A percentile compares a stretch with the other conserved stretches of the same genome.
Evolutionary conservation across 1,284 basidiomycete species (phyloP).

Genomic region (Apiotrichum domesticum): DNA sequence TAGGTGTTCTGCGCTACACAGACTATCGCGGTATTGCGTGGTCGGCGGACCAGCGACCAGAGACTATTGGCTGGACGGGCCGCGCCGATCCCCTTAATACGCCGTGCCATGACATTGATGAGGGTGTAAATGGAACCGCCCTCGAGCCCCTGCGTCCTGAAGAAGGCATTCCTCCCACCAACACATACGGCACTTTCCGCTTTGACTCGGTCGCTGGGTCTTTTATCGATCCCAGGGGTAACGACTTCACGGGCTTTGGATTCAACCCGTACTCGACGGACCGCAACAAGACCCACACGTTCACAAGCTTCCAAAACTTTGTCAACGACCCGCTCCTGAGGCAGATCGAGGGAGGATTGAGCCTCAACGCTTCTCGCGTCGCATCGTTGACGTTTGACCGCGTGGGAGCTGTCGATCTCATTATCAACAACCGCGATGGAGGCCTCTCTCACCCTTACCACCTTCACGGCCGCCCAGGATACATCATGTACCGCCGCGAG

Average conservation of each 20-base stretch:
- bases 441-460: conserved; percentile 41
- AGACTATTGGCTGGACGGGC: not conserved
- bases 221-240: conserved; percentile 15
- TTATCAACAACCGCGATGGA: conserved; percentile 33
- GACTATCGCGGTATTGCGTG: conserved; percentile 1
- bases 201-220: conserved; percentile 23
- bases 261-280: conserved; percentile 15
- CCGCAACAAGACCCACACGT: conserved; percentile 24
- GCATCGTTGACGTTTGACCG: conserved; percentile 24
- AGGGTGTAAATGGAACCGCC: conserved; percentile 1
- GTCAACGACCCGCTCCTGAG: conserved; percentile 6
- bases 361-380: not conserved
- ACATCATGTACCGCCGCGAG: conserved; percentile 35
- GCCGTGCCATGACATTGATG: conserved; percentile 24
- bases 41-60: not conserved
- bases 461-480: conserved; percentile 28
- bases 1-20: conserved; percentile 24
- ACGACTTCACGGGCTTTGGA: conserved; percentile 16
- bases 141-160: conserved; percentile 23
- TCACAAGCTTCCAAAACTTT: conserved; percentile 19
- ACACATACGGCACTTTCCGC: conserved; percentile 15
- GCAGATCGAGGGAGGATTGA: not conserved
- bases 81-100: conserved; percentile 1
- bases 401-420: conserved; percentile 23
- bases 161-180: conserved; percentile 15